Conservation (phyloP, 2,329 filamentous ascomycete species). For the Raffaelea arxii region DNA sequence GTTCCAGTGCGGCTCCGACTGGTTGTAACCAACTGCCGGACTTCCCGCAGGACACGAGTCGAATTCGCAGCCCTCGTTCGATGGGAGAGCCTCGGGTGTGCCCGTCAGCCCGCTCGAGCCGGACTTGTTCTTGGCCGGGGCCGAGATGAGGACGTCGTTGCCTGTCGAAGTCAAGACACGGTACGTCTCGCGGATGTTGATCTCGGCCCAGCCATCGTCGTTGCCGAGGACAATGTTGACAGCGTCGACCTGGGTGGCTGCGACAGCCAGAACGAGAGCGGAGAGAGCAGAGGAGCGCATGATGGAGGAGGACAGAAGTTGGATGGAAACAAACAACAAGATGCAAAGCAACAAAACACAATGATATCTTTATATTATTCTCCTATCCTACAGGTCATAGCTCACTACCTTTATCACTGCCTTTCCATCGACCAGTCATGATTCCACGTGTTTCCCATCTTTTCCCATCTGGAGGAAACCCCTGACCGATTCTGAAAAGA, state of each 20-base stretch:
- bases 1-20: conserved; percentile 48
- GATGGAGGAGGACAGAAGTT: no score
- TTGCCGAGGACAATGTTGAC: conserved; percentile 55
- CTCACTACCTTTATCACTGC: no score
- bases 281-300: conserved; percentile 2
- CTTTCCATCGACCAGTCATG: no score
- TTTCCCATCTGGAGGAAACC: no score
- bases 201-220: conserved; percentile 67
- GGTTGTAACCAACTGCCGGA: conserved; percentile 46
- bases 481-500: no score
- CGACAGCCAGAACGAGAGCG: conserved; percentile 1
- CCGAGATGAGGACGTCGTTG: conserved; percentile 54
- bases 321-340: no score
- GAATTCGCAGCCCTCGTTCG: conserved; percentile 47
- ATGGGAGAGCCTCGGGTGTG: background rate
- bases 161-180: conserved; percentile 42
- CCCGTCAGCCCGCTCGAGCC: conserved; percentile 39
- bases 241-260: conserved; percentile 6
- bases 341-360: no score
- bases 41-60: conserved; percentile 49
- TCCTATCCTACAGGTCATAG: no score
- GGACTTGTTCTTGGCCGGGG: conserved; percentile 56
- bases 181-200: conserved; percentile 53
- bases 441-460: no score
- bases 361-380: no score